A percentile compares a stretch with the other conserved stretches of the same genome.
Evolutionary conservation across 345 rosid species (phyloP).

Genomic region (Gossypium arboreum): DNA sequence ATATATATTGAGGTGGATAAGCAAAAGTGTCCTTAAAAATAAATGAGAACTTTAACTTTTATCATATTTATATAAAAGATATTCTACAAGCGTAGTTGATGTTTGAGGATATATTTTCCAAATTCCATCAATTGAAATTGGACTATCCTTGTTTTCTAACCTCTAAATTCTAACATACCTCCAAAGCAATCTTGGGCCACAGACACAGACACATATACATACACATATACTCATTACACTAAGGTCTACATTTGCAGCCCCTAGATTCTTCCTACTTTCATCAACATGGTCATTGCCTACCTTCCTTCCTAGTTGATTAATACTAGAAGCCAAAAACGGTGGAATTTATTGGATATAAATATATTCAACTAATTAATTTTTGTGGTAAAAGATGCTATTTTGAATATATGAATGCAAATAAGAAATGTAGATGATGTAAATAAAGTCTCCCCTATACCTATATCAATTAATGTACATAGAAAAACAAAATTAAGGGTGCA

Average conservation of each 20-base stretch:
- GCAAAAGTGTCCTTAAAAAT: no score
- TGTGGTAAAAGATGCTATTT: no score
- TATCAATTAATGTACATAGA: not conserved
- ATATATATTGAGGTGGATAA: no score
- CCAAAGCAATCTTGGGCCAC: not conserved
- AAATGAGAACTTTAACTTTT: no score
- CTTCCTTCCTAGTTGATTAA: not conserved
- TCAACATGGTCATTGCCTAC: not conserved
- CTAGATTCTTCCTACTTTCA: conserved; percentile 9
- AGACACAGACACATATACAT: not conserved
- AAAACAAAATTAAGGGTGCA: not conserved
- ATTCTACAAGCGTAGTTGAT: not conserved
- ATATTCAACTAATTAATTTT: no score
- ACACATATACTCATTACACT: not conserved
- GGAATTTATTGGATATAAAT: no score
- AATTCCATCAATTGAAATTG: not conserved
- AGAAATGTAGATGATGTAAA: no score
- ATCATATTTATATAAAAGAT: not conserved
- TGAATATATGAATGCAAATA: no score
- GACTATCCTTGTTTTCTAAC: not conserved
- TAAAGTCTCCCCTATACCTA: not conserved
- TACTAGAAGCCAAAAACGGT: not conserved
- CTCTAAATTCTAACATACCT: not conserved
- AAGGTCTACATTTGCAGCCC: not conserved
- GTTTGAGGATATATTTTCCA: not conserved